Percentiles rank a stretch among this genome's conserved stretches.
Evolutionary conservation across 164 flowering plant genomes (phyloP).

Genomic region (Vitis labrusca): DNA sequence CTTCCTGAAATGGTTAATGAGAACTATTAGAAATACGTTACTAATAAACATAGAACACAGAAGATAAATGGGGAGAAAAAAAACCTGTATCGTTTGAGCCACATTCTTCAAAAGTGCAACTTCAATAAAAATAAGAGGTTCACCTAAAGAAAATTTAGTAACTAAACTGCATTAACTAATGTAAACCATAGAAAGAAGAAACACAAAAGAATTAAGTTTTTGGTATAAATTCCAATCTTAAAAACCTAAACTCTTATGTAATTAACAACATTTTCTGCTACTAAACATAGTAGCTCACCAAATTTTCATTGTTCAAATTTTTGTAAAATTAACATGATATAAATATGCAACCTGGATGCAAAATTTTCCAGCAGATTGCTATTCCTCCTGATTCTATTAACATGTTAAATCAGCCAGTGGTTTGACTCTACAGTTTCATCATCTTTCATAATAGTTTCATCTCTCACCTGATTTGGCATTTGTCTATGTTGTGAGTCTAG

Average conservation of each 20-base stretch:
- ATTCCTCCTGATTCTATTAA: no score
- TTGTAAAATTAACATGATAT: not conserved
- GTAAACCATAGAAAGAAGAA: not conserved
- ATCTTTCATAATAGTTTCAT: no score
- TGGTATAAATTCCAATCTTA: not conserved
- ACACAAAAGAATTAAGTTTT: not conserved
- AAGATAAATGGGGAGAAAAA: constrained; percentile 1
- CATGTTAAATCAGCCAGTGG: no score
- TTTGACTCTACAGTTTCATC: no score
- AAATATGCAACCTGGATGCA: not conserved
- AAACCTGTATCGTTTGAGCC: constrained; percentile 84
- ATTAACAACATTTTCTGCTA: not conserved
- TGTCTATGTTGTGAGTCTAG: no score
- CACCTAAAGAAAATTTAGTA: constrained; percentile 50
- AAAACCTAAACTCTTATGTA: not conserved
- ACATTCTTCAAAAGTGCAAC: constrained; percentile 85
- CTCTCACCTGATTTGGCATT: no score
- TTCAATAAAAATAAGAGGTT: constrained; percentile 94
- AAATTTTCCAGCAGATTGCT: not conserved
- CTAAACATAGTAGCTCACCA: not conserved
- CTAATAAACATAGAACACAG: constrained; percentile 4
- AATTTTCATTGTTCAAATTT: not conserved
- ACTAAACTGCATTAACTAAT: not conserved
- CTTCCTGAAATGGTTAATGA: constrained; percentile 54
- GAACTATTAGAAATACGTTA: not conserved